Evolutionary conservation across 495 filamentous ascomycete species (phyloP), one percentile per base, ranked within the genome.

Genomic region (Talaromyces borbonicus): DNA sequence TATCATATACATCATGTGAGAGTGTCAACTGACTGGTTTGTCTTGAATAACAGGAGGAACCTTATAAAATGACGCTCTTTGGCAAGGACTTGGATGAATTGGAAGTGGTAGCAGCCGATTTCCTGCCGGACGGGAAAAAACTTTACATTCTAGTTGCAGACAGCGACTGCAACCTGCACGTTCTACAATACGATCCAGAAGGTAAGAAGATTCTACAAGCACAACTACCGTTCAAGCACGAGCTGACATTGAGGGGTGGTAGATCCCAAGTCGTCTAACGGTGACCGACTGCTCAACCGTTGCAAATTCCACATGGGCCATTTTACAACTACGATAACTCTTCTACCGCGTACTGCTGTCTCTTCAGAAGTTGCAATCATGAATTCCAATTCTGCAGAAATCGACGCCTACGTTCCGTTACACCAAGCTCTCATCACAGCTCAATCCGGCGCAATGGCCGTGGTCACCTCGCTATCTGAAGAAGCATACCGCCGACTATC

Each of bases 111-210:
- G 75, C 81, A 8, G 86, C 85, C 6, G 90, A 95, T 44, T 92
- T 99, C 61, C 68, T 97, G 3, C 92, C 93, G 0, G 80, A 88
- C 53, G 88, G 85, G 9, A 80, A 83, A 42, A 81, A 86, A 48
- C 71, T 99, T 9, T 85, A 80, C 58, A 80, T 97, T 47, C 69
- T 95, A 6, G 81, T 86, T 29, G 80, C 83, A 15, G 90, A 96
- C 61, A 78, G 84, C 29, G 86, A 95, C 50, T 84, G 83, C 45
- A 84, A 87, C 56, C 61, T 99, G 29, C 87, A 95, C 56, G 71
- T 95, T 4, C 58, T 96, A 38, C 87, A 97, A 62, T 99, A 90
- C 57, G 88, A 97, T 58, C 93, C 92, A 8, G 93, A 98, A 57
- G 75, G 80, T 81, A 65, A 52, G 73, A n/a, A 38, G 9, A 32